Base-by-base conservation (phyloP, 2,329 filamentous ascomycete genomes). In the Metarhizium guizhouense region DNA sequence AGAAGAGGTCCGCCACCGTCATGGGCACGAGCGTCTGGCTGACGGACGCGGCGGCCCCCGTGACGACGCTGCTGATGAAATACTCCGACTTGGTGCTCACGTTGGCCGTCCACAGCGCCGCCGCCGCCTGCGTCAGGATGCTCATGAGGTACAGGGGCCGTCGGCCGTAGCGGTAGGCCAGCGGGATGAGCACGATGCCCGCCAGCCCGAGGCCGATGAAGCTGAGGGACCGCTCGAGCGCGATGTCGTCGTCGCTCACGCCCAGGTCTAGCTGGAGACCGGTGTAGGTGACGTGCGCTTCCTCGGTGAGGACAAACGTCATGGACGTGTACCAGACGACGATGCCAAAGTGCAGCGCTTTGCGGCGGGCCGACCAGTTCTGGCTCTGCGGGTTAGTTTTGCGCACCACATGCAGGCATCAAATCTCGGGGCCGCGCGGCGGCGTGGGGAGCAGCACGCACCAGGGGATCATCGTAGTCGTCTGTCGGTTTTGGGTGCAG, bases 21-120 rank as follows among this genome's bases (percentile, higher is more conserved):
- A 74, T 70, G 51, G 73, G 70, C 1, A 67, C 70, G 13, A 72
- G 67, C 0, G 68, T 66, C 55, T 75, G 71, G 42, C 71, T 70
- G 5, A 71, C 67, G 5, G 72, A 70, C 10, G 70, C 72, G 3
- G 67, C 66, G 14, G 73, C 53, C 0, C 72, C 69, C 11, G 65
- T 63, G 0, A 70, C 49, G 13, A 68, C 29, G 34, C 78, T 77
- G 40, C 70, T 67, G 1, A 69, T 62, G 62, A 76, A 72, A 3
- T 20, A 45, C n/a, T 45, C n/a, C 16, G 18, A 20, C 18, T 45
- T 45, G 42, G 42, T 45, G 8, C 50, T 76, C 43, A 74, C 71
- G 18, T 66, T 68, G 0, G 77, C 77, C 4, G 66, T 66, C 76
- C 76, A 80, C 25, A 63, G 59, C 10, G 57, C 55, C 0, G 57